Conservation (phyloP, 192 early-diverging fungal genomes). For the Coemansia sp. region DNA sequence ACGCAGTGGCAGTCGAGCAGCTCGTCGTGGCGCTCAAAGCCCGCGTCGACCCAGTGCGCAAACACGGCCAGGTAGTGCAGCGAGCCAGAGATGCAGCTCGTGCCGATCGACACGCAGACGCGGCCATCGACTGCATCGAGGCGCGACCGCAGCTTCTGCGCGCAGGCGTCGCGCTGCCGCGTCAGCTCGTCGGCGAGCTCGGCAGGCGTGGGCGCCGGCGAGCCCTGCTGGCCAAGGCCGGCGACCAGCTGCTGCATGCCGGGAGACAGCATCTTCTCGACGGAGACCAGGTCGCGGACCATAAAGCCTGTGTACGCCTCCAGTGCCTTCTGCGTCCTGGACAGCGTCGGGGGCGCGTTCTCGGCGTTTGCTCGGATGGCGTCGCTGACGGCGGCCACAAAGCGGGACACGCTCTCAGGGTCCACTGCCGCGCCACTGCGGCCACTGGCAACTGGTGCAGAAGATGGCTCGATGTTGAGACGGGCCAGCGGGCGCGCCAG, state of each 20-base stretch:
- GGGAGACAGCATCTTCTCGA: slow-evolving; percentile 36
- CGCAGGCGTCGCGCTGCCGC: slow-evolving; percentile 16
- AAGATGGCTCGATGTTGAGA: neutral
- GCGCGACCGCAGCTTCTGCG: slow-evolving; percentile 17
- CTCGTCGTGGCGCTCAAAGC: slow-evolving; percentile 31
- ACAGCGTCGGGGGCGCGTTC: neutral
- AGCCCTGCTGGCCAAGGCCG: slow-evolving; percentile 18
- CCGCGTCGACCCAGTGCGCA: slow-evolving; percentile 43
- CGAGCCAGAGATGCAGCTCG: slow-evolving; percentile 19
- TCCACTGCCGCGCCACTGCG: slow-evolving; percentile 11
- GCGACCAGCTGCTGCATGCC: slow-evolving; percentile 46
- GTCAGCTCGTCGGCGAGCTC: slow-evolving; percentile 32
- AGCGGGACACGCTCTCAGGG: slow-evolving; percentile 25
- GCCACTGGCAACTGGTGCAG: neutral
- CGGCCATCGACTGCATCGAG: slow-evolving; percentile 20
- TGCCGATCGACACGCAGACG: slow-evolving; percentile 41
- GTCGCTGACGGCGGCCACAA: slow-evolving; percentile 37
- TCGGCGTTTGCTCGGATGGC: slow-evolving; percentile 10
- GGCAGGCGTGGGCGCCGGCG: slow-evolving; percentile 18
- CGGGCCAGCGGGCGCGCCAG: neutral
- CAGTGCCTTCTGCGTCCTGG: slow-evolving; percentile 20
- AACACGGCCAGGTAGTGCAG: slow-evolving; percentile 32
- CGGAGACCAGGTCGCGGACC: slow-evolving; percentile 43
- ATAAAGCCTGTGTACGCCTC: slow-evolving; percentile 43
- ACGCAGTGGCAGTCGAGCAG: slow-evolving; percentile 44